A percentile compares a stretch with the other conserved stretches of the same genome.
Evolutionary conservation across 208 protist species (phyloP).

Genomic region (Trichomonas vaginalis): DNA sequence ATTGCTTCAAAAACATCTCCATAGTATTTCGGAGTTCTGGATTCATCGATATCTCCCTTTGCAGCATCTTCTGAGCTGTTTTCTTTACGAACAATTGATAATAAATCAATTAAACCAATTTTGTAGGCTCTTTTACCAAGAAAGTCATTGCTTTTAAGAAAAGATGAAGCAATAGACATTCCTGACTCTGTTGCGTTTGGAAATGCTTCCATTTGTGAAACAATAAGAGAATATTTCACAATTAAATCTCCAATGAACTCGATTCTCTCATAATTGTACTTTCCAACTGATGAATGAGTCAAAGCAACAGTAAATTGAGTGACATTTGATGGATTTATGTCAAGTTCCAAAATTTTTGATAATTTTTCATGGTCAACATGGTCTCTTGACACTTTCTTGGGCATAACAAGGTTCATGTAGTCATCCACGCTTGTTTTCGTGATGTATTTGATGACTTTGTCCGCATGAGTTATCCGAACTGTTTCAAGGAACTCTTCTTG

Average conservation of each 20-base stretch:
- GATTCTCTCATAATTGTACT: neutral
- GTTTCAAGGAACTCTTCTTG: neutral
- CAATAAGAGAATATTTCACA: neutral
- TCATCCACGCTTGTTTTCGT: too few species aligned
- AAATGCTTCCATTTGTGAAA: neutral
- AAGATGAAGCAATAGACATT: neutral
- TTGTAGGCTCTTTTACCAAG: neutral
- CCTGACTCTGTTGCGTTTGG: neutral
- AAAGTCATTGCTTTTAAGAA: neutral
- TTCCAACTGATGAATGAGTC: neutral
- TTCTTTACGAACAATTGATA: too few species aligned
- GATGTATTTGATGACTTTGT: neutral
- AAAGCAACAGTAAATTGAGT: neutral
- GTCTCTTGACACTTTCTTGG: neutral
- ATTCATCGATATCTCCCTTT: neutral
- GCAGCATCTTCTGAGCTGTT: neutral
- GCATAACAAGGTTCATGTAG: too few species aligned
- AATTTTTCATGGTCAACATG: neutral
- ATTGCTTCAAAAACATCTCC: neutral
- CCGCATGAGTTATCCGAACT: neutral
- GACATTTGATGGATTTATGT: neutral
- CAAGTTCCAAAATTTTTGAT: neutral
- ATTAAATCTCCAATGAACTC: conserved; percentile 8
- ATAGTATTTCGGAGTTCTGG: neutral
- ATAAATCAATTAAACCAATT: neutral